Evolutionary conservation across 2,329 filamentous ascomycete genomes (phyloP).

Genomic region (Zymoseptoria passerinii): DNA sequence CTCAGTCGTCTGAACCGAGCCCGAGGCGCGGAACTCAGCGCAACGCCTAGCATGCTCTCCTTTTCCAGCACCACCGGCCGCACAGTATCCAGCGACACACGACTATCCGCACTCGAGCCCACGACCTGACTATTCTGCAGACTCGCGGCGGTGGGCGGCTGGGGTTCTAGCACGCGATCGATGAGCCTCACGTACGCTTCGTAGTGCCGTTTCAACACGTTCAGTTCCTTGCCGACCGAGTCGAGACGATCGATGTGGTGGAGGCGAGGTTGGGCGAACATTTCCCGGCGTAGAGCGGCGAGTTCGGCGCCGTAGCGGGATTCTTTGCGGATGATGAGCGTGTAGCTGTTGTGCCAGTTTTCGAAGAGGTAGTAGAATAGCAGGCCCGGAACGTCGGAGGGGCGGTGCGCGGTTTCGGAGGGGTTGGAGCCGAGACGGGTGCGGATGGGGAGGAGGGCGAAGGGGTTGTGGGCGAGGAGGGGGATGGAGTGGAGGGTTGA

Average conservation of each 20-base stretch:
- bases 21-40: slow-evolving; percentile 42
- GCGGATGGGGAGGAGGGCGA: slow-evolving; percentile 39
- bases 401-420: slow-evolving; percentile 39
- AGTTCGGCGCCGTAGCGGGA: slow-evolving; percentile 42
- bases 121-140: slow-evolving; percentile 37
- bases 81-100: slow-evolving; percentile 18
- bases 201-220: slow-evolving; percentile 53
- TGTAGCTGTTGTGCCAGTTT: slow-evolving; percentile 54
- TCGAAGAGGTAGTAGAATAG: slow-evolving; percentile 62
- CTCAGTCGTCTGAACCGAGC: slow-evolving; percentile 52
- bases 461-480: slow-evolving; percentile 29
- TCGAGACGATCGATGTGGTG: slow-evolving; percentile 47
- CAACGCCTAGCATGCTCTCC: slow-evolving; percentile 37
- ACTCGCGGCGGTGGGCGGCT: slow-evolving; percentile 35
- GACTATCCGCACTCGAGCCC: slow-evolving; percentile 15
- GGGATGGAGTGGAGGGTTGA: slow-evolving; percentile 41
- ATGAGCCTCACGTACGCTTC: slow-evolving; percentile 53
- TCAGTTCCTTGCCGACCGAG: slow-evolving; percentile 52
- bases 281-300: slow-evolving; percentile 39
- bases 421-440: slow-evolving; percentile 37
- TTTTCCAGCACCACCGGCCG: slow-evolving; percentile 20
- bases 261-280: slow-evolving; percentile 45
- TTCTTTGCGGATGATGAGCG: slow-evolving; percentile 44
- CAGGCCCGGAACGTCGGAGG: slow-evolving; percentile 50
- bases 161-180: slow-evolving; percentile 46